phyloP scores from a whole-genome alignment of 345 rosid species.

The Nephelium lappaceum region DNA sequence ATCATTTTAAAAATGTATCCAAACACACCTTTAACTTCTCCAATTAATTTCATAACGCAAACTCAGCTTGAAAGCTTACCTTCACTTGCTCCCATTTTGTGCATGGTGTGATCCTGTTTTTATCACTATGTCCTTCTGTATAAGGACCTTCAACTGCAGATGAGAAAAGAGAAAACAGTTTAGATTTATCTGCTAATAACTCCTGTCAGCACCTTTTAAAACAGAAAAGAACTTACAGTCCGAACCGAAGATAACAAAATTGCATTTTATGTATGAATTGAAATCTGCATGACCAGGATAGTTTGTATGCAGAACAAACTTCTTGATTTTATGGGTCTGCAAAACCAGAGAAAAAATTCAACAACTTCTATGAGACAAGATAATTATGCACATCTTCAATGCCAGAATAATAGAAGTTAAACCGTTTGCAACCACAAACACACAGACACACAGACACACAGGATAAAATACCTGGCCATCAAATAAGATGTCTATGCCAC shows the following conservation, averaged over 20 bases:
- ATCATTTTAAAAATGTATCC: no score
- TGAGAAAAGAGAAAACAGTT: conserved; percentile 15
- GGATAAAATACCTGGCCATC: conserved; percentile 79
- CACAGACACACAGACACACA: not conserved
- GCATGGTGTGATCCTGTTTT: conserved; percentile 71
- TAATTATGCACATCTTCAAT: not conserved
- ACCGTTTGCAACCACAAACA: not conserved
- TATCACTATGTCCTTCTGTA: conserved; percentile 52
- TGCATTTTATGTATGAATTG: conserved; percentile 94
- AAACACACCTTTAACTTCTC: no score
- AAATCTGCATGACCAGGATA: conserved; percentile 99
- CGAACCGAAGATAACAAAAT: conserved; percentile 69
- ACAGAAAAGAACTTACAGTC: conserved; percentile 27
- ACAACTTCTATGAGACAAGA: conserved; percentile 13
- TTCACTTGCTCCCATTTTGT: conserved; percentile 97
- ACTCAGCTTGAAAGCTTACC: conserved; percentile 43
- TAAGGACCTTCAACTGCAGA: conserved; percentile 49
- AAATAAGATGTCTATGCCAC: conserved; percentile 93
- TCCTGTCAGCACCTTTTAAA: conserved; percentile 9
- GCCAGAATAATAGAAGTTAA: not conserved
- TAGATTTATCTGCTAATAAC: not conserved
- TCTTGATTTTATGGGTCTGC: conserved; percentile 91
- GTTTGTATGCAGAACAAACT: conserved; percentile 93
- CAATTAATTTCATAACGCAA: conserved; percentile 10
- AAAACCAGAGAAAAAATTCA: conserved; percentile 24